Conservation (phyloP, 2,329 filamentous ascomycete genomes). For the Penicillium sp. region DNA sequence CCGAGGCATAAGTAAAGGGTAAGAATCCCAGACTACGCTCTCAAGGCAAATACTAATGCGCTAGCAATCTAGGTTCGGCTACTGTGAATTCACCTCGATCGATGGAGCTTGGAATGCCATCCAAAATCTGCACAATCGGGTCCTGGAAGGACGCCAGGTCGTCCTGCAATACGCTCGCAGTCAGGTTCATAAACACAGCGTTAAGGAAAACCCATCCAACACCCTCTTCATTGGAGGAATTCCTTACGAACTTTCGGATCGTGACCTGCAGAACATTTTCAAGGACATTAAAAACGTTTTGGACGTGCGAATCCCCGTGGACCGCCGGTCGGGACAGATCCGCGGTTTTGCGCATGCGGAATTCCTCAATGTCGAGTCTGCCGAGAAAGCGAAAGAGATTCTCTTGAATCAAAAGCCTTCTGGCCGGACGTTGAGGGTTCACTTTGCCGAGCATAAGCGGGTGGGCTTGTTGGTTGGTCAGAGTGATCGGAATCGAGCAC, state of each 20-base stretch:
- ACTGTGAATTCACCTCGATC: slow-evolving; percentile 58
- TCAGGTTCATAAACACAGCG: slow-evolving; percentile 19
- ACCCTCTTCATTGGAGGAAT: slow-evolving; percentile 84
- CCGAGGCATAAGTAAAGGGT: slow-evolving; percentile 69
- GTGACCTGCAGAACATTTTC: slow-evolving; percentile 77
- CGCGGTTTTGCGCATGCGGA: slow-evolving; percentile 83
- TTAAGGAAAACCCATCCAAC: slow-evolving; percentile 52
- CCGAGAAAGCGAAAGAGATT: slow-evolving; percentile 57
- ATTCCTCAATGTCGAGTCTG: slow-evolving; percentile 67
- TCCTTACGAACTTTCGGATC: slow-evolving; percentile 79
- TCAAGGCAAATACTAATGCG: neutral
- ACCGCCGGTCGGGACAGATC: slow-evolving; percentile 74
- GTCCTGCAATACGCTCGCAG: slow-evolving; percentile 58
- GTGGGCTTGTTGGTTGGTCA: slow-evolving; percentile 3
- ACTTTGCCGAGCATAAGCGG: slow-evolving; percentile 51
- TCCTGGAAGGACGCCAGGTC: slow-evolving; percentile 64
- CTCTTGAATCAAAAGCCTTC: slow-evolving; percentile 61
- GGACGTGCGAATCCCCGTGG: slow-evolving; percentile 78
- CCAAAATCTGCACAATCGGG: slow-evolving; percentile 56
- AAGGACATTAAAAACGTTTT: slow-evolving; percentile 64
- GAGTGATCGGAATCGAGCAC: neutral
- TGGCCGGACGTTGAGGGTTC: slow-evolving; percentile 63
- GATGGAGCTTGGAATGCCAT: slow-evolving; percentile 57
- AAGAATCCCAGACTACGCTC: slow-evolving; percentile 22
- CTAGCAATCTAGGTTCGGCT: slow-evolving; percentile 57